Base-by-base conservation (phyloP, 331 rosid species). In the Rosa hybrid region DNA sequence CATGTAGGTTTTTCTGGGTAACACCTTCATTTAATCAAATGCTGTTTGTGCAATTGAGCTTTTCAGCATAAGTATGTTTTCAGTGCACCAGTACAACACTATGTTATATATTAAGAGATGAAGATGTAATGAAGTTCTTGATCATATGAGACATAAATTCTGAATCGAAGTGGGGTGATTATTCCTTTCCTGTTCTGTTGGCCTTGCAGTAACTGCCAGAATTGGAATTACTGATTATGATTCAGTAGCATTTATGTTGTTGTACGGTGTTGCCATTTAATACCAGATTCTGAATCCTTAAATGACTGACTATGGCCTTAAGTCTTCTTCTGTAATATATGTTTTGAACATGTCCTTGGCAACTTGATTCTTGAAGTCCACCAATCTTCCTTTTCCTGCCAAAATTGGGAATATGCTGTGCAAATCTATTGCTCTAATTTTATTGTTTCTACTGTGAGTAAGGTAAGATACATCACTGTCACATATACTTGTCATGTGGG, bases 1-100 rank as follows among this genome's bases (percentile, higher is more conserved):
- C 9, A 18, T 38, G 23, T 46, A 46, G 51, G 7, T 8, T 72
- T 72, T 27, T 71, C 42, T 46, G 25, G 41, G 51, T 41, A 71
- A 21, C 14, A 27, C 10, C 5, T 39, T 72, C 27, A 0, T 71
- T 44, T 60, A 12, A 45, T 71, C 12, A 71, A 44, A 44, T 71
- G 25, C 12, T 12, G 75, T 73, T 73, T 46, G 76, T 72, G 76
- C 60, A 72, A 23, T 72, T 72, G 42, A 72, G 9, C 62, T 48
- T 71, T 14, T 3, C 49, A 51, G 42, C 77, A 51, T 2, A 13
- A 30, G n/a, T 72, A 9, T 0, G n/a, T 51, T 73, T n/a, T 39
- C 5, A 10, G 8, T 23, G 42, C 41, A 72, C 25, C 60, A 27
- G 51, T 72, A 60, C 27, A 13, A 23, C 6, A 60, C 65, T 59